Evolutionary conservation across 257 asterid genomes (phyloP).

Genomic region (Rehmannia glutinosa): DNA sequence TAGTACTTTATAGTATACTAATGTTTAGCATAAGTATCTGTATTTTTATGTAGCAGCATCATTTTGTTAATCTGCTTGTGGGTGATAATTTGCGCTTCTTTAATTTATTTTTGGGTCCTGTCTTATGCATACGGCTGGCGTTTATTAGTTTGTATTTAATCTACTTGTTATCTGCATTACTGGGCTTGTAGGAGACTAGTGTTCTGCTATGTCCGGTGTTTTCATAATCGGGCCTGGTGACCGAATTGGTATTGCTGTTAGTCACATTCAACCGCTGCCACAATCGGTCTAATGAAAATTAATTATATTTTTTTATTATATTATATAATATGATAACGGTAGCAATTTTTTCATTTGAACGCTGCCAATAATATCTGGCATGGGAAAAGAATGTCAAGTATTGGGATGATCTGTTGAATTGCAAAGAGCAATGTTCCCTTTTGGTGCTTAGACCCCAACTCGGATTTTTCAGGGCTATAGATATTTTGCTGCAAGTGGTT

Average conservation of each 20-base stretch:
- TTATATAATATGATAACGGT: too few species aligned
- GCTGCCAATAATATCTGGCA: background rate
- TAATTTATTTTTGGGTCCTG: background rate
- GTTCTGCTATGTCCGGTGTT: background rate
- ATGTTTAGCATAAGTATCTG: background rate
- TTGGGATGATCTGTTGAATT: background rate
- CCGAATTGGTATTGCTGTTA: too few species aligned
- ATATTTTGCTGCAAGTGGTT: too few species aligned
- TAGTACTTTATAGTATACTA: conserved; percentile 31
- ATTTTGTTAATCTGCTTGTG: background rate
- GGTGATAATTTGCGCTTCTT: background rate
- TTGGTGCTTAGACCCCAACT: background rate
- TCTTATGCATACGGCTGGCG: background rate
- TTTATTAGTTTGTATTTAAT: background rate
- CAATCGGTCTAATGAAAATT: too few species aligned
- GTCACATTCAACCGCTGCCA: too few species aligned
- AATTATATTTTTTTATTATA: too few species aligned
- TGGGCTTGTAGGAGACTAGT: background rate
- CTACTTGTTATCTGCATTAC: background rate
- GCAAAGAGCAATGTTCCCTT: background rate
- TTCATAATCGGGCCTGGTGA: too few species aligned
- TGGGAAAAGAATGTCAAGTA: background rate
- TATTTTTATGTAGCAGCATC: too few species aligned
- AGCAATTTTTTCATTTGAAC: background rate
- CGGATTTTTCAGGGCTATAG: too few species aligned